phyloP scores from a whole-genome alignment of 768 basidiomycete species.

The Auriscalpium orientale region DNA sequence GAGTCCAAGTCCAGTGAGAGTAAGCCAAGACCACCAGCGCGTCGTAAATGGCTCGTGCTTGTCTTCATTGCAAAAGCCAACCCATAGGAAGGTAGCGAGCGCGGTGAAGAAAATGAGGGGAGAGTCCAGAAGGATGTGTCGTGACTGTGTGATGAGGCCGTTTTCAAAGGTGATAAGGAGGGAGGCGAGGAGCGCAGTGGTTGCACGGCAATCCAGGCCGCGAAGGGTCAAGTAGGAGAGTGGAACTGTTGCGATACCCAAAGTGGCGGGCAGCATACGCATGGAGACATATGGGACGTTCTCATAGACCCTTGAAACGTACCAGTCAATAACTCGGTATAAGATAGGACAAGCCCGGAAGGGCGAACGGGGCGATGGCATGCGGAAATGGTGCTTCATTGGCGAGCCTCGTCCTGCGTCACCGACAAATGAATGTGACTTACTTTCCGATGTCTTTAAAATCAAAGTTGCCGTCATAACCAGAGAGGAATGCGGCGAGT shows the following conservation, averaged over 20 bases:
- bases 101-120: constrained; percentile 99
- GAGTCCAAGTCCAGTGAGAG: constrained; percentile 78
- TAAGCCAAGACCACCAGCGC: constrained; percentile 90
- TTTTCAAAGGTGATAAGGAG: constrained; percentile 96
- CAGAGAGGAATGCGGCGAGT: constrained; percentile 76
- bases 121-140: constrained; percentile 95
- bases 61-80: constrained; percentile 88
- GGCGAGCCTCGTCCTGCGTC: no score
- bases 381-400: no score
- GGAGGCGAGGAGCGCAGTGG: constrained; percentile 85
- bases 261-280: constrained; percentile 87
- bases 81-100: constrained; percentile 79
- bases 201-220: constrained; percentile 83
- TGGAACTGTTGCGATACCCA: constrained; percentile 87
- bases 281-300: constrained; percentile 93
- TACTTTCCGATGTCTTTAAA: constrained; percentile 98
- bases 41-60: constrained; percentile 75
- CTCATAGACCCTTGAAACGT: constrained; percentile 56
- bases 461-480: constrained; percentile 91
- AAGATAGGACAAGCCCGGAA: neutral
- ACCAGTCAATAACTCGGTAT: constrained; percentile 1
- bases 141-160: constrained; percentile 89
- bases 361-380: neutral
- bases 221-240: constrained; percentile 91
- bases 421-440: constrained; percentile 21